These are phyloP conservation scores for Cladophialophora immunda DNA, from an alignment of 2,329 filamentous ascomycete species.

Conservation along the genomic window DNA sequence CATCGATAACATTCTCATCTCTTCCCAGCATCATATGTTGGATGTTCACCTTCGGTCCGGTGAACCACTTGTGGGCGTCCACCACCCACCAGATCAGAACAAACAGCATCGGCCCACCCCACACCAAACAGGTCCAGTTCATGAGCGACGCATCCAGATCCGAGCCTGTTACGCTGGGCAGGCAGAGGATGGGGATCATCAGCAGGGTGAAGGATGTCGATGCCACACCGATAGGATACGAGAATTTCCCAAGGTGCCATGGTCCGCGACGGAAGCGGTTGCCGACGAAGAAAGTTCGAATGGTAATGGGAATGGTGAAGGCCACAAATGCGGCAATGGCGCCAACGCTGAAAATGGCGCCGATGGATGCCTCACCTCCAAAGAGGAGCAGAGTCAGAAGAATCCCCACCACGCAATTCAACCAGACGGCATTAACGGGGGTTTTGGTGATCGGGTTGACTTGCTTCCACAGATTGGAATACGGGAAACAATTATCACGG, in stretches of 20 bases:
- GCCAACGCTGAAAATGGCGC: conserved; percentile 74
- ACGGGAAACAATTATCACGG: conserved; percentile 74
- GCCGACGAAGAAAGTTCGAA: conserved; percentile 62
- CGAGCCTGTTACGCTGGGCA: conserved; percentile 66
- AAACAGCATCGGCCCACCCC: conserved; percentile 45
- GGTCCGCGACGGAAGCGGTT: conserved; percentile 71
- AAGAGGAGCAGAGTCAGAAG: conserved; percentile 71
- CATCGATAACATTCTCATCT: conserved; percentile 51
- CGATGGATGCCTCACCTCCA: conserved; percentile 68
- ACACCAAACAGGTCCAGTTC: conserved; percentile 48
- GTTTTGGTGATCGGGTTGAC: conserved; percentile 70
- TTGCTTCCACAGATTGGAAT: conserved; percentile 65
- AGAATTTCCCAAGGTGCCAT: conserved; percentile 71
- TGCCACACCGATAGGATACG: conserved; percentile 64
- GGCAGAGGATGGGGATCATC: conserved; percentile 74
- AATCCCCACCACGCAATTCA: conserved; percentile 69
- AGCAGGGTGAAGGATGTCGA: conserved; percentile 69
- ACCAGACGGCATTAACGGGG: conserved; percentile 75
- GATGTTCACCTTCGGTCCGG: conserved; percentile 46
- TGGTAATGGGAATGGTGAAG: conserved; percentile 54
- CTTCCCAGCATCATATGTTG: conserved; percentile 53
- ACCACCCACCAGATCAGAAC: conserved; percentile 45
- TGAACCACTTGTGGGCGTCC: conserved; percentile 48
- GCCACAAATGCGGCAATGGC: conserved; percentile 72
- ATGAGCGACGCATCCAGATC: conserved; percentile 69